Conservation (phyloP, 2,329 filamentous ascomycete species). For the Sporothrix pallida region DNA sequence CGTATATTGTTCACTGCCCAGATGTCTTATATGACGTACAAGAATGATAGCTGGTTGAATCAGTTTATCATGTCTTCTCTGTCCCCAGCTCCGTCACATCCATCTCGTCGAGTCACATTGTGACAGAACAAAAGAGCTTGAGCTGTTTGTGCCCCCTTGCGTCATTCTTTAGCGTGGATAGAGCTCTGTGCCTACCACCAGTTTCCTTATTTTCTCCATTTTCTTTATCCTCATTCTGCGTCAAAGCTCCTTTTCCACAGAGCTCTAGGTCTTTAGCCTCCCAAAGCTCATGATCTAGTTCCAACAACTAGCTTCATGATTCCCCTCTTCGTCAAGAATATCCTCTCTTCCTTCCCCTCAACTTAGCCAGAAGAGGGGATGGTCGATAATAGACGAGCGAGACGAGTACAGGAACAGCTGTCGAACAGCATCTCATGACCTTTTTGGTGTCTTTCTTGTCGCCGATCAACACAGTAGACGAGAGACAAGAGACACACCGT, state of each 20-base stretch:
- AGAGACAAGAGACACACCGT: not conserved
- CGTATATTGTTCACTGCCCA: too few species aligned
- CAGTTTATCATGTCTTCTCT: too few species aligned
- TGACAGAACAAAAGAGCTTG: too few species aligned
- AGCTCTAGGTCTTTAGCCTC: not conserved
- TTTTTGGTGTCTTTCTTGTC: not conserved
- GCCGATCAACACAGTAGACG: not conserved
- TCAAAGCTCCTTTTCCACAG: not conserved
- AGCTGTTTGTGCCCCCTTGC: too few species aligned
- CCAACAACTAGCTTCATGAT: not conserved
- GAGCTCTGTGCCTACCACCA: too few species aligned
- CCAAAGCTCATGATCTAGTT: not conserved
- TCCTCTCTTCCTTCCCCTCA: constrained; percentile 1
- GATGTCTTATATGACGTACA: too few species aligned
- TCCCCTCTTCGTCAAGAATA: not conserved
- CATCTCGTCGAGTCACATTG: too few species aligned
- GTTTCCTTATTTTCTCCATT: too few species aligned
- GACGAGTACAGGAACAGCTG: not conserved
- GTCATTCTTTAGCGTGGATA: too few species aligned
- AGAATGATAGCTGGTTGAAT: too few species aligned
- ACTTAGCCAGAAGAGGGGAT: constrained; percentile 5
- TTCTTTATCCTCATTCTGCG: not conserved
- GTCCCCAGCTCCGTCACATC: too few species aligned
- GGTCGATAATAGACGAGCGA: not conserved
- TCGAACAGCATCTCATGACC: not conserved